These are phyloP conservation scores for Discostella stelligera DNA, from an alignment of 352 stramenopile species.

Conservation along the genomic window DNA sequence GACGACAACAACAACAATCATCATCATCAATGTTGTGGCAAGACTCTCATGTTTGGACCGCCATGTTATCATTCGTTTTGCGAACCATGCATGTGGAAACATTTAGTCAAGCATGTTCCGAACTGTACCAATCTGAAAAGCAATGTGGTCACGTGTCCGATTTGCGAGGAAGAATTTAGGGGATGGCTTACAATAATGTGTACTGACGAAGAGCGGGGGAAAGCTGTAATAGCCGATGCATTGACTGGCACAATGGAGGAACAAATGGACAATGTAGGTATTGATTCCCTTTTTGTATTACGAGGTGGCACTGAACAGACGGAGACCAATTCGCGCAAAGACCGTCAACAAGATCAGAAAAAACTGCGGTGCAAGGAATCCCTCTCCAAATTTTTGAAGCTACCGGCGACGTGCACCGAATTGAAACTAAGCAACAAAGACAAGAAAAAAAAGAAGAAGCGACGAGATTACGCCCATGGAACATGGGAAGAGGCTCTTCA, in stretches of 20 bases:
- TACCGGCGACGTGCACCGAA: conserved; percentile 27
- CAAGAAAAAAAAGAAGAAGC: conserved; percentile 42
- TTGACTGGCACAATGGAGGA: background rate
- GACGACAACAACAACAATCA: background rate
- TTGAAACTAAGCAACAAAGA: conserved; percentile 16
- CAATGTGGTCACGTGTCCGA: conserved; percentile 58
- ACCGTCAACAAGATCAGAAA: background rate
- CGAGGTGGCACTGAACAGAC: background rate
- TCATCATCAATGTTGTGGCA: background rate
- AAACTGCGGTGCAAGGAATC: conserved; percentile 25
- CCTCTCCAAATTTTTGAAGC: conserved; percentile 24
- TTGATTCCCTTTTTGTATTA: background rate
- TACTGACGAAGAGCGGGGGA: background rate
- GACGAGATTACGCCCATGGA: conserved; percentile 37
- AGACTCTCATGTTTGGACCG: conserved; percentile 37
- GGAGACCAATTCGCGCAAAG: background rate
- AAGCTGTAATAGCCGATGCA: background rate
- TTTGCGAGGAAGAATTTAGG: conserved; percentile 40
- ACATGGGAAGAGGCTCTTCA: conserved; percentile 62
- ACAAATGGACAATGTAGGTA: background rate
- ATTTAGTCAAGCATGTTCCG: conserved; percentile 52
- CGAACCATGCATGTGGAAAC: conserved; percentile 69
- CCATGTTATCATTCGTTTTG: conserved; percentile 58
- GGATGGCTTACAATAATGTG: conserved; percentile 15
- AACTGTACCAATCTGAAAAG: conserved; percentile 17